Evolutionary conservation across 139 green algal species (phyloP), one percentile per base, ranked within the genome.

Genomic region (Pseudopediastrum boryanum): DNA sequence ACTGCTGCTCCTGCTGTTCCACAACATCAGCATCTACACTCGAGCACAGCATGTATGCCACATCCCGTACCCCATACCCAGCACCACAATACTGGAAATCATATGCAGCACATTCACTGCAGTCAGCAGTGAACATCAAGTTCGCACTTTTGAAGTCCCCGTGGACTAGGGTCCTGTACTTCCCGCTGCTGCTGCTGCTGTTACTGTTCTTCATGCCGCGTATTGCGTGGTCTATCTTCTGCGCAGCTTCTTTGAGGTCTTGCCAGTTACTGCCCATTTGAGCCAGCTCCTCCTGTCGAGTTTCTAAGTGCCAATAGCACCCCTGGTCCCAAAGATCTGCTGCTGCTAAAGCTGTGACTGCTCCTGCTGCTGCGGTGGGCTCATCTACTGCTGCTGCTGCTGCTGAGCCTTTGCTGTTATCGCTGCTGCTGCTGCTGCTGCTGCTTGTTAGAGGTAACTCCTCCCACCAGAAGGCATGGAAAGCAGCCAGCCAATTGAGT

Each of bases 91-190:
- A 93, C 81, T 93, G 83, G 23, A 89, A 89, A 48, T 83, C 73
- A 39, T 76, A 85, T 38, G 72, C 82, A 12, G 73, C 70, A 46
- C 78, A 84, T 10, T 35, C 29, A 1, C 38, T 41, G 35, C 43
- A 61, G 23, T 62, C 71, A 0, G 42, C 41, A 2, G 38, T 54
- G 64, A 91, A 91, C n/a, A 92, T 52, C 2, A 92, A 21, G 76
- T 92, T 90, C 6, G 73, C 88, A 3, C 52, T 61, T 67, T 92
- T 92, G 68, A 86, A 85, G 52, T 93, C 87, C 36, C 80, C 80
- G 36, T 86, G 79, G n/a, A 84, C 50, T 16, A 83, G 51, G 1
- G 79, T 86, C 4, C 48, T 51, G 23, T 39, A 21, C 31, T 5
- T n/a, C n/a, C n/a, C 9, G 43, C 9, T 56, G 2, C 54, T 64